These are phyloP conservation scores for Zygosaccharomyces lentus DNA, from an alignment of 805 yeast species.

Conservation along the genomic window DNA sequence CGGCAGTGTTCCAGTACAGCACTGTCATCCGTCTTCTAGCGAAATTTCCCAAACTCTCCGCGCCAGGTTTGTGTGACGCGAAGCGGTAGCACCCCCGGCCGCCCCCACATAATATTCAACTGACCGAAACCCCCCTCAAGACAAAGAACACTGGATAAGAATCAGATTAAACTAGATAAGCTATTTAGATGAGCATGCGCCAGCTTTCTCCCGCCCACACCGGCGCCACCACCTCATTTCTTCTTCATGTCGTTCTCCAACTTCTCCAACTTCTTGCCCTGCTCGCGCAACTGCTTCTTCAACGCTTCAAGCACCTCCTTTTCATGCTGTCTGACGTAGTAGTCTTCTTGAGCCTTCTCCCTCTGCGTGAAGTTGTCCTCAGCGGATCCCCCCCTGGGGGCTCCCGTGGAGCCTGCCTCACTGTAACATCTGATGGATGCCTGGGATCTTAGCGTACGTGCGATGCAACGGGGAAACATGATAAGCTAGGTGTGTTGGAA, in stretches of 20 bases:
- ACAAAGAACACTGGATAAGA: not conserved
- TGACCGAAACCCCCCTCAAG: not conserved
- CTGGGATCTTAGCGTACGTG: slow-evolving; percentile 22
- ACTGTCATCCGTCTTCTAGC: too few species aligned
- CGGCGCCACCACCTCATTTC: not conserved
- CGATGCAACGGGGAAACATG: slow-evolving; percentile 29
- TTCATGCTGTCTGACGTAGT: slow-evolving; percentile 82
- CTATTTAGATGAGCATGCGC: not conserved
- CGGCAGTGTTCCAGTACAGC: too few species aligned
- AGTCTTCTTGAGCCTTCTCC: slow-evolving; percentile 89
- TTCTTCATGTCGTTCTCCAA: slow-evolving; percentile 44
- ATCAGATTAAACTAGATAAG: not conserved
- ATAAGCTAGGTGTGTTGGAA: not conserved
- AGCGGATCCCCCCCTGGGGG: slow-evolving; percentile 47
- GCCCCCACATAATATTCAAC: not conserved
- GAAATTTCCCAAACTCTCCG: too few species aligned
- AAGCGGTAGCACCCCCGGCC: too few species aligned
- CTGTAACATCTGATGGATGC: slow-evolving; percentile 35
- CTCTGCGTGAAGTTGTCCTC: slow-evolving; percentile 72
- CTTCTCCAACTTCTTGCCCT: slow-evolving; percentile 54
- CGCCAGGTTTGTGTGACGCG: too few species aligned
- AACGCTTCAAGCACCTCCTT: slow-evolving; percentile 77
- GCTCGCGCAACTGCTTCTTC: slow-evolving; percentile 72
- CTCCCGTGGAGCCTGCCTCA: slow-evolving; percentile 61
- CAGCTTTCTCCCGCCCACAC: not conserved